Percentiles rank a stretch among this genome's conserved stretches.
Conservation (phyloP, 1,284 basidiomycete species). For the Malassezia cuniculi region DNA sequence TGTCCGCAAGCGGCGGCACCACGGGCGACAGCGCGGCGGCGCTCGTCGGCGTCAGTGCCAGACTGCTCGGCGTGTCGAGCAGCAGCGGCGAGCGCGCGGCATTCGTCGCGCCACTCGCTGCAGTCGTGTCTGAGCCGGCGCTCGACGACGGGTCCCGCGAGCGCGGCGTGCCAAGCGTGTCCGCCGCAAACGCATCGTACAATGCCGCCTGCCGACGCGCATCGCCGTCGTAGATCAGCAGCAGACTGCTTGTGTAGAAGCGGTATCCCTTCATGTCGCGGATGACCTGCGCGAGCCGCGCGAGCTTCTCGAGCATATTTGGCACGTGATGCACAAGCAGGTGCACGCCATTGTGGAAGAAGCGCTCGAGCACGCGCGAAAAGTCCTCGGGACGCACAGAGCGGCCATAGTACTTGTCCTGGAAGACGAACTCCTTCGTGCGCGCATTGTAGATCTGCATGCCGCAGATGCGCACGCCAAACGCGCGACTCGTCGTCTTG, state of each 20-base stretch:
- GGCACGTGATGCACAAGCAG: slow-evolving; percentile 86
- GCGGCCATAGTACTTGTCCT: slow-evolving; percentile 93
- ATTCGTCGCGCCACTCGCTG: no score
- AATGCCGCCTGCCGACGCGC: slow-evolving; percentile 61
- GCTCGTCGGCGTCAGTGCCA: neutral
- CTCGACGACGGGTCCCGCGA: no score
- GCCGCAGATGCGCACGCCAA: slow-evolving; percentile 88
- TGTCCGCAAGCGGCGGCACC: slow-evolving; percentile 9
- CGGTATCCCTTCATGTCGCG: slow-evolving; percentile 76
- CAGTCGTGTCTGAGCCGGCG: no score
- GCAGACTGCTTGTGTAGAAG: slow-evolving; percentile 91
- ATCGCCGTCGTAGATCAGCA: slow-evolving; percentile 97
- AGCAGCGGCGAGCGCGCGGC: no score
- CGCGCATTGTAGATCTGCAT: slow-evolving; percentile 66
- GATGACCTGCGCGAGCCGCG: slow-evolving; percentile 81
- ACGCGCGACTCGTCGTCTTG: slow-evolving; percentile 74
- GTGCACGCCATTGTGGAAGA: slow-evolving; percentile 70
- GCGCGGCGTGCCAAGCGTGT: neutral
- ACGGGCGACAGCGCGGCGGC: neutral
- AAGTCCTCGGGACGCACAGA: slow-evolving; percentile 78
- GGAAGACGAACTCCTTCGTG: slow-evolving; percentile 64
- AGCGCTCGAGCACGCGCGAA: slow-evolving; percentile 63
- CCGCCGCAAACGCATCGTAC: slow-evolving; percentile 30
- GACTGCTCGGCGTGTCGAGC: no score
- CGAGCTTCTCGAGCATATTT: slow-evolving; percentile 74